These are phyloP conservation scores for Huntiella omanensis DNA, from an alignment of 2,329 filamentous ascomycete species.

Conservation along the genomic window DNA sequence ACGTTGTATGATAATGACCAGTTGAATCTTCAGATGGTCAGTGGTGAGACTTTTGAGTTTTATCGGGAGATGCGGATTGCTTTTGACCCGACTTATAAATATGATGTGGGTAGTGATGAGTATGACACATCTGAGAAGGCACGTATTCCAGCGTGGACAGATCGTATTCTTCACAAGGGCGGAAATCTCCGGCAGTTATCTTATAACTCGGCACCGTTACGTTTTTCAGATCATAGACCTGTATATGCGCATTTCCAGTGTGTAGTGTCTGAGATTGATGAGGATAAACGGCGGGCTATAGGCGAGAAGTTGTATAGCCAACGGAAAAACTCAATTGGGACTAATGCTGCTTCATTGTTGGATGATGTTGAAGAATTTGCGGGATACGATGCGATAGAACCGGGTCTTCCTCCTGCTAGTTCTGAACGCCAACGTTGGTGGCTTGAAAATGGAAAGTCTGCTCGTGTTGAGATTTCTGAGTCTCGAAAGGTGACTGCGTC, in stretches of 20 bases:
- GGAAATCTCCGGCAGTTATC: conserved; percentile 62
- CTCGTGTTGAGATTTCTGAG: conserved; percentile 50
- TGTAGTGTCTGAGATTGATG: conserved; percentile 62
- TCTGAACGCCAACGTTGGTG: conserved; percentile 54
- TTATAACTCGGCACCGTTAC: conserved; percentile 66
- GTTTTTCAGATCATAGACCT: conserved; percentile 89
- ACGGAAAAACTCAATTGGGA: conserved; percentile 46
- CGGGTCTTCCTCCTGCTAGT: conserved; percentile 50
- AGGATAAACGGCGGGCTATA: conserved; percentile 50
- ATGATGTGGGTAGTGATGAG: conserved; percentile 67
- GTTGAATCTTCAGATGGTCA: conserved; percentile 93
- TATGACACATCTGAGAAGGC: conserved; percentile 96
- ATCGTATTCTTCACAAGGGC: conserved; percentile 78
- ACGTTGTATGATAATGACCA: conserved; percentile 83
- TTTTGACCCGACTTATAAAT: conserved; percentile 92
- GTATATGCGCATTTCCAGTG: conserved; percentile 84
- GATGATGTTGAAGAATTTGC: conserved; percentile 62
- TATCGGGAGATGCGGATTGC: conserved; percentile 80
- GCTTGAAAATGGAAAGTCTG: conserved; percentile 52
- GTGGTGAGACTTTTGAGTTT: conserved; percentile 71
- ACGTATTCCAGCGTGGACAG: conserved; percentile 92
- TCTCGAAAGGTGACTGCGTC: conserved; percentile 23
- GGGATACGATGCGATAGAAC: conserved; percentile 66
- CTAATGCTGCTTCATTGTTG: conserved; percentile 34
- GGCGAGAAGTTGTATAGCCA: conserved; percentile 57